Percentiles rank a stretch among this genome's conserved stretches.
phyloP scores from a whole-genome alignment of 73 alveolate genomes.

The Diophrys sp. region DNA sequence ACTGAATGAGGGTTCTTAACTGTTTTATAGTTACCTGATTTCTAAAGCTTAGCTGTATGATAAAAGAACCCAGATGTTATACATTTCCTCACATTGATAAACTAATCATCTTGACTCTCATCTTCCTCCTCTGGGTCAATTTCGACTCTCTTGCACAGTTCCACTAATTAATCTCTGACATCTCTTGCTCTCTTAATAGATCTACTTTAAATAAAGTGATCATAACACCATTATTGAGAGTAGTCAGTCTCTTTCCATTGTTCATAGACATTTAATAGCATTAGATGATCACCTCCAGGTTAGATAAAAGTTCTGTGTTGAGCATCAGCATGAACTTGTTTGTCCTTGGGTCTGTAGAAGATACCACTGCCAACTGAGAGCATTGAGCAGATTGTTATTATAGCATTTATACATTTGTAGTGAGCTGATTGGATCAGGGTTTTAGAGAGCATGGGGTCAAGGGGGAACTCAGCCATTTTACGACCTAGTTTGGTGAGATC shows the following conservation, averaged over 20 bases:
- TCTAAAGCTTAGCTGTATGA: conserved; percentile 93
- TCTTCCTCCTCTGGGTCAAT: conserved; percentile 61
- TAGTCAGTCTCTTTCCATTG: conserved; percentile 98
- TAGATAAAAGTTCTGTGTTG: conserved; percentile 92
- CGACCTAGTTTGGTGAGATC: conserved; percentile 98
- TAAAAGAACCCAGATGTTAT: conserved; percentile 96
- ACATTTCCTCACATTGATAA: conserved; percentile 83
- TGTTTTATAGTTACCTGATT: conserved; percentile 95
- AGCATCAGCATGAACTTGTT: conserved; percentile 96
- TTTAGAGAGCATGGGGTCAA: conserved; percentile 96
- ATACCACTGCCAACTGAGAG: conserved; percentile 96
- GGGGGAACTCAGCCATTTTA: conserved; percentile 99
- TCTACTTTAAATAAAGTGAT: conserved; percentile 93
- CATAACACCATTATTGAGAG: conserved; percentile 94
- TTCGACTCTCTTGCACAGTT: conserved; percentile 94
- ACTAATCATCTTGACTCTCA: conserved; percentile 65
- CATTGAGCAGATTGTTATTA: conserved; percentile 95
- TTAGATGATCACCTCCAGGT: conserved; percentile 99
- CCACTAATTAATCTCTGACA: conserved; percentile 94
- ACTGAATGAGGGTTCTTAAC: conserved; percentile 97
- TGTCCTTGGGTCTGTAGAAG: conserved; percentile 94
- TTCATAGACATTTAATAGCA: conserved; percentile 94
- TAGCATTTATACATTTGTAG: conserved; percentile 95
- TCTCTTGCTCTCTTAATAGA: conserved; percentile 99
- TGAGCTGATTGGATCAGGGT: conserved; percentile 81